Conservation (phyloP, 805 yeast species). For the Zygotorulaspora florentina region DNA sequence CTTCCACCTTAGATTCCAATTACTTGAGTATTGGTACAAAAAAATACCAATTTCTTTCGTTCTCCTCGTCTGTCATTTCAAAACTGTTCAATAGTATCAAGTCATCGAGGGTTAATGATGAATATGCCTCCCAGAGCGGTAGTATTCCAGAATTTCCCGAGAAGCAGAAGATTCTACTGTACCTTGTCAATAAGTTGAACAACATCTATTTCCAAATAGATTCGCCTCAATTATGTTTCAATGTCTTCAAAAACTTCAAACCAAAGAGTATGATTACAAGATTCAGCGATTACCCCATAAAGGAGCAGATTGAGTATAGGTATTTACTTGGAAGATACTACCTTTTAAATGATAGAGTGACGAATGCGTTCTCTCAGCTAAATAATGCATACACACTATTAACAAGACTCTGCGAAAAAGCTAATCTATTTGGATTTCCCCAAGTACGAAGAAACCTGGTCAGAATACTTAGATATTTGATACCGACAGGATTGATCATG, state of each 20-base stretch:
- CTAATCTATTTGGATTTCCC: conserved; percentile 4
- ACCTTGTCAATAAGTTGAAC: conserved; percentile 52
- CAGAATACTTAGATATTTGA: conserved; percentile 43
- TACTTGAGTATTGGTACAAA: conserved; percentile 16
- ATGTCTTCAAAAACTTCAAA: conserved; percentile 41
- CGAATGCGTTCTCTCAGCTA: conserved; percentile 50
- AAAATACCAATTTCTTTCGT: conserved; percentile 40
- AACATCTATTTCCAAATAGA: conserved; percentile 48
- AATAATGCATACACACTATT: conserved; percentile 47
- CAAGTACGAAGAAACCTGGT: conserved; percentile 25
- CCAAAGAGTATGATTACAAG: conserved; percentile 54
- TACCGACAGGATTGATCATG: conserved; percentile 51
- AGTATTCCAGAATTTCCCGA: conserved; percentile 29
- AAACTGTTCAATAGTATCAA: conserved; percentile 59
- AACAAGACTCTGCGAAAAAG: conserved; percentile 26
- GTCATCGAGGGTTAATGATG: conserved; percentile 27
- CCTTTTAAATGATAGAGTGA: conserved; percentile 47
- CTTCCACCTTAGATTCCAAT: conserved; percentile 23
- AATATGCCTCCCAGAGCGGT: neutral
- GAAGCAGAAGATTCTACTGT: conserved; percentile 49
- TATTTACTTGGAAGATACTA: conserved; percentile 55
- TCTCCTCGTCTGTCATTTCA: conserved; percentile 50
- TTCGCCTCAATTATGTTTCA: conserved; percentile 35
- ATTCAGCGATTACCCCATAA: conserved; percentile 40
- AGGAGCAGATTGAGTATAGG: conserved; percentile 53